Conservation (phyloP, 148 eudicot species). For the Fallopia convolvulus region DNA sequence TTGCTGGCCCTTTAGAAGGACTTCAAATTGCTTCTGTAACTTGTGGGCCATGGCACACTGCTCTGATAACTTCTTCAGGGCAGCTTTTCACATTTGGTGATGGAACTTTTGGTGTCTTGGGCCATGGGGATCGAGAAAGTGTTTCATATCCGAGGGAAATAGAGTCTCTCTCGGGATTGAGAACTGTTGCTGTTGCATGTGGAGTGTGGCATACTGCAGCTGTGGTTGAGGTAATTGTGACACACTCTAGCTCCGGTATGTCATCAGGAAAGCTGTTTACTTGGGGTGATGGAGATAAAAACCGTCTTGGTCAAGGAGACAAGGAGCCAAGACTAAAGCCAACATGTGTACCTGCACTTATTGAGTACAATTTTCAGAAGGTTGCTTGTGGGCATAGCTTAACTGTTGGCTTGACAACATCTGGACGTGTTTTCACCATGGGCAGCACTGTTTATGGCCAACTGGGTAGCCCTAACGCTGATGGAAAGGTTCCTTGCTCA, state of each 20-base stretch:
- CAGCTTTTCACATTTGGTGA: conserved; percentile 94
- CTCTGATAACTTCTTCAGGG: conserved; percentile 68
- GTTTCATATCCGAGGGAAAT: conserved; percentile 79
- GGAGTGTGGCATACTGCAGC: conserved; percentile 99
- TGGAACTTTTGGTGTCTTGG: conserved; percentile 92
- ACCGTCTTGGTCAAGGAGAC: conserved; percentile 95
- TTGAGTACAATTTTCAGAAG: conserved; percentile 76
- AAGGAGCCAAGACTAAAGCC: conserved; percentile 81
- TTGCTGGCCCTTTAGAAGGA: conserved; percentile 83
- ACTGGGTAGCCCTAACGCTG: conserved; percentile 72
- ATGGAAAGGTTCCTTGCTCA: conserved; percentile 76
- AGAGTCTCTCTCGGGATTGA: conserved; percentile 74
- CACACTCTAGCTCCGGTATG: conserved; percentile 57
- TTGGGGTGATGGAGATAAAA: conserved; percentile 98
- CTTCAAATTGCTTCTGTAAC: conserved; percentile 66
- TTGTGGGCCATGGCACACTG: conserved; percentile 99
- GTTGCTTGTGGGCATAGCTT: conserved; percentile 95
- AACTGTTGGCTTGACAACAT: conserved; percentile 75
- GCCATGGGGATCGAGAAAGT: conserved; percentile 81
- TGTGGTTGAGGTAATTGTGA: conserved; percentile 80
- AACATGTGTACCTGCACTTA: conserved; percentile 85
- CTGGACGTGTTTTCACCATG: conserved; percentile 78
- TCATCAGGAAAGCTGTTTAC: conserved; percentile 86
- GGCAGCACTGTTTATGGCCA: conserved; percentile 97
- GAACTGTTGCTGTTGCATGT: conserved; percentile 83